phyloP scores from a whole-genome alignment of 805 yeast species.

The Metschnikowia reukaufii region DNA sequence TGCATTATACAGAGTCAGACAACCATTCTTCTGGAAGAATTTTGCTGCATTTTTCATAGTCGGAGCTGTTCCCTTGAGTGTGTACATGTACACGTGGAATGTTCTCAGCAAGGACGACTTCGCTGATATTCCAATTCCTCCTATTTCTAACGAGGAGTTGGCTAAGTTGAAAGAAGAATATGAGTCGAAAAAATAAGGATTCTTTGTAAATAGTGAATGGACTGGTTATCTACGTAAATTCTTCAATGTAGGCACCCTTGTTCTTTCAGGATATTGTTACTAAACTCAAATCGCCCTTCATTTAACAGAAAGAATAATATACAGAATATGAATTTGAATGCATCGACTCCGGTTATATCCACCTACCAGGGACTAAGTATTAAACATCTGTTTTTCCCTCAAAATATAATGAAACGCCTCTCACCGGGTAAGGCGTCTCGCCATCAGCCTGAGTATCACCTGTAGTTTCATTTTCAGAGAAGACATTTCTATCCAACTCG shows the following conservation, averaged over 20 bases:
- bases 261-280: no score
- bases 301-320: no score
- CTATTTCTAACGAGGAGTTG: constrained; percentile 76
- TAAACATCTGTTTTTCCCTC: not conserved
- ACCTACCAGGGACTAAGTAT: no score
- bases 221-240: constrained; percentile 3
- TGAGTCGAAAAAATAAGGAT: constrained; percentile 41
- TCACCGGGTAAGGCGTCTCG: constrained; percentile 18
- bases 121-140: constrained; percentile 91
- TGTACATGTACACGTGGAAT: constrained; percentile 63
- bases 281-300: no score
- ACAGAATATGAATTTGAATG: no score
- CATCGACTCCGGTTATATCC: no score
- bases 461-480: not conserved
- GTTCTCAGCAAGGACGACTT: constrained; percentile 77
- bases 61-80: constrained; percentile 64
- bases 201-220: constrained; percentile 9
- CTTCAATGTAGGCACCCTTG: no score
- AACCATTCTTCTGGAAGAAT: constrained; percentile 81
- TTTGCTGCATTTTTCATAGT: constrained; percentile 59
- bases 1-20: constrained; percentile 86
- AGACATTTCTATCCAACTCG: not conserved
- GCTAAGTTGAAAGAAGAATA: constrained; percentile 71
- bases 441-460: not conserved
- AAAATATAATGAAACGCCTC: constrained; percentile 20